Evolutionary conservation across 495 filamentous ascomycete genomes (phyloP), one percentile per base, ranked within the genome.

Genomic region (Neurospora sp.): DNA sequence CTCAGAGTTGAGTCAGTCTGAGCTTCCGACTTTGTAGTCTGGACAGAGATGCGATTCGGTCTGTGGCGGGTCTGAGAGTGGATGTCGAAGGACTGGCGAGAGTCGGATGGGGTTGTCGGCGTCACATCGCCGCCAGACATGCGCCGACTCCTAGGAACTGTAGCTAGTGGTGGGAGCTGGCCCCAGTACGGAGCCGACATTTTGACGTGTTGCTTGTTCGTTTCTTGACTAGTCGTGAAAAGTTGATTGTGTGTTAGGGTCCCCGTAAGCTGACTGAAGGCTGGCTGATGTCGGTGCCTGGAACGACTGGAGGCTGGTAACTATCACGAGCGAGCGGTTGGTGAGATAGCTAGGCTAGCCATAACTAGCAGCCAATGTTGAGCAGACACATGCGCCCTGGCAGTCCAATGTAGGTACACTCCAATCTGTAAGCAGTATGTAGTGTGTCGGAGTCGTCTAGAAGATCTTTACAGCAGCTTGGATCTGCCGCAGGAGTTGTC

Each of bases 1-100:
- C 84, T 86, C 71, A 84, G 77, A 35, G 85, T 87, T 39, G 85
- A 85, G 16, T 87, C 82, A 73, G 85, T 85, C 41, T 80, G 81
- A 59, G 82, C 82, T 70, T 83, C 81, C 73, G 85, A 83, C 74
- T 80, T 82, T 77, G 81, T 79, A 75, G 83, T 83, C 77, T 85
- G 83, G 59, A 79, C 73, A 22, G 83, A 84, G 70, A 74, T 74
- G 71, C 84, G 81, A 75, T 82, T 82, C 72, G 82, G 77, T 75
- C 75, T 78, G 65, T 82, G 72, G 37, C 74, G 78, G 47, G 75
- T 71, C 71, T 80, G 77, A 73, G 77, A 69, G 70, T 78, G 69
- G 68, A 77, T 81, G 71, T 86, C 85, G 72, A 86, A 80, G 72
- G 85, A 81, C 74, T 81, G 79, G 76, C 80, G 75, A 69, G 75